Base-by-base conservation (phyloP, 2,329 filamentous ascomycete species). In the Diaporthe amygdali region DNA sequence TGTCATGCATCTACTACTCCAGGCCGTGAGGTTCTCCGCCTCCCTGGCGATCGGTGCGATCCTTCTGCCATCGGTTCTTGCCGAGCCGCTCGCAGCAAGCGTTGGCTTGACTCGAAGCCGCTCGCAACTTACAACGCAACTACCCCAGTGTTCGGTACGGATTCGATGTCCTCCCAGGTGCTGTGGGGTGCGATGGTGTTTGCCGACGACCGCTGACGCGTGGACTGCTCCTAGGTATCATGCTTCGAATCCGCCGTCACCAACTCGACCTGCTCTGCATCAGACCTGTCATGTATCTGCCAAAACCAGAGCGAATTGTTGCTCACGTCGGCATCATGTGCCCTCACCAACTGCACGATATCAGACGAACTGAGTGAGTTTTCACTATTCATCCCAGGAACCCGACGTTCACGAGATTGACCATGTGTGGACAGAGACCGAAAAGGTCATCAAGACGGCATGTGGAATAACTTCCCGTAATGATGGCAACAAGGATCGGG, bases 211-310 rank as follows among this genome's bases (percentile, higher is more conserved):
- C 22, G 37, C 69, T 71, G 34, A 71, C 64, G 20, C 25, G 10
- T n/a, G 37, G 17, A 10, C 46, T 52, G 20, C 14, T 15, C 22
- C 22, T 20, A 72, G 68, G 30, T 56, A 41, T 52, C 71, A 55
- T 72, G 71, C 49, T 70, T 71, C 63, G 54, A 55, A 30, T 34
- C 59, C 22, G 63, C 47, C 47, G 47, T 70, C 54, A 30, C 49
- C 34, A 63, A 63, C 63, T 49, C 63, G 15, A 63, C 46, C 32
- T 72, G 71, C 63, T 25, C 39, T 59, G 5, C 68, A 20, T 39
- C 61, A 37, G 68, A 72, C 46, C 52, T 72, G 52, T 64, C 68
- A n/a, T 72, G 71, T 32, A 30, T 68, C 20, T 72, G 71, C 55
- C 25, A 37, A 37, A 63, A 22, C 32, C 46, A 68, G 34, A 17